phyloP scores from a whole-genome alignment of 2,329 filamentous ascomycete genomes.

The Colletotrichum lentis region DNA sequence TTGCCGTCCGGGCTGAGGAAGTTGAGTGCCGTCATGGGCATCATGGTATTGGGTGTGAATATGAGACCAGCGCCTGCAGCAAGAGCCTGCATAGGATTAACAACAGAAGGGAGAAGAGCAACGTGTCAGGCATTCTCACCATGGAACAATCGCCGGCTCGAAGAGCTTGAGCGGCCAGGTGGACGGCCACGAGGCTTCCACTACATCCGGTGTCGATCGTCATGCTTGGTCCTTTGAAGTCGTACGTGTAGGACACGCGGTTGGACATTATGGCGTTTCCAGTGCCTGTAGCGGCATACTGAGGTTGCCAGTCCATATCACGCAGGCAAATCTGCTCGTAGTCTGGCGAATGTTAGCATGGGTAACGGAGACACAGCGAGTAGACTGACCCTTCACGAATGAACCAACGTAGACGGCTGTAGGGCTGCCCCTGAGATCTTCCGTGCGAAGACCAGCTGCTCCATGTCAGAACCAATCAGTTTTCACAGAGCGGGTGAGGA shows the following conservation, averaged over 20 bases:
- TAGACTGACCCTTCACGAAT: constrained; percentile 56
- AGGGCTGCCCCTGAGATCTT: constrained; percentile 55
- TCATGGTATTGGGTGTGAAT: constrained; percentile 63
- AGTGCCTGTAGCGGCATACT: constrained; percentile 62
- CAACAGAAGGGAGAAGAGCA: not conserved
- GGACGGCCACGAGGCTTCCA: constrained; percentile 61
- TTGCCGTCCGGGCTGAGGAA: constrained; percentile 62
- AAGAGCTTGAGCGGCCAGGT: constrained; percentile 61
- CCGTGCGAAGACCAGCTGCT: constrained; percentile 54
- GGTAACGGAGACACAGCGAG: constrained; percentile 2
- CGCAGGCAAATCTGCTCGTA: constrained; percentile 60
- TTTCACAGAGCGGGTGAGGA: not conserved
- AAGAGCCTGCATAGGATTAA: constrained; percentile 50
- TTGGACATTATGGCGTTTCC: constrained; percentile 64
- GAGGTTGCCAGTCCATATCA: constrained; percentile 59
- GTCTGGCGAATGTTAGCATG: constrained; percentile 47
- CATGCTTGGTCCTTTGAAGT: constrained; percentile 64
- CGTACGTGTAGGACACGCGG: constrained; percentile 63
- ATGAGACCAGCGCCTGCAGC: constrained; percentile 62
- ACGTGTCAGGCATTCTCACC: constrained; percentile 41
- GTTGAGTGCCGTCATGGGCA: constrained; percentile 63
- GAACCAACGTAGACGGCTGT: constrained; percentile 61
- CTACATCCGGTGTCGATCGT: constrained; percentile 69
- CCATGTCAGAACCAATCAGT: not conserved
- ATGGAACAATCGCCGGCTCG: constrained; percentile 54